Evolutionary conservation across 2,329 filamentous ascomycete species (phyloP).

Genomic region (Aspergillus glaucus): DNA sequence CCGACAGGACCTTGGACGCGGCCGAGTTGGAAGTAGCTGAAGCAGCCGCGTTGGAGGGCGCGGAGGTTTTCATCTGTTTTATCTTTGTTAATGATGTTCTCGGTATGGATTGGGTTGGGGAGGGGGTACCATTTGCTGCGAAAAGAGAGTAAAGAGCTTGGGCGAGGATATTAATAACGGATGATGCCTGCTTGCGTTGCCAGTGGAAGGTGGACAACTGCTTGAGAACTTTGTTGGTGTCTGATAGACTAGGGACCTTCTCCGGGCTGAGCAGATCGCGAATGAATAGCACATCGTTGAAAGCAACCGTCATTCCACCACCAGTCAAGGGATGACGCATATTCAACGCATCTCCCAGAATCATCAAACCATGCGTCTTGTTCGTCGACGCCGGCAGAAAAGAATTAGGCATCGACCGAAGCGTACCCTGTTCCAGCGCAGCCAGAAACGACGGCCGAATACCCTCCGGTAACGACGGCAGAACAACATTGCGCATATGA

Average conservation of each 20-base stretch:
- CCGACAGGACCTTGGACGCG: slow-evolving; percentile 72
- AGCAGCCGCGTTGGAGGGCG: slow-evolving; percentile 82
- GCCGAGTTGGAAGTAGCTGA: slow-evolving; percentile 77
- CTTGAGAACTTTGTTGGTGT: slow-evolving; percentile 58
- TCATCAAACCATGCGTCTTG: slow-evolving; percentile 63
- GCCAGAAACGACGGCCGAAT: slow-evolving; percentile 67
- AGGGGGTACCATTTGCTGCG: slow-evolving; percentile 60
- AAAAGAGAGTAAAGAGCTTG: slow-evolving; percentile 90
- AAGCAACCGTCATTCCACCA: slow-evolving; percentile 95
- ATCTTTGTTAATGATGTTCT: background rate
- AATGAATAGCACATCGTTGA: slow-evolving; percentile 83
- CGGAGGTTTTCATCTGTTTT: slow-evolving; percentile 59
- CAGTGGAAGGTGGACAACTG: slow-evolving; percentile 78
- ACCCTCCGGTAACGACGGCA: slow-evolving; percentile 67
- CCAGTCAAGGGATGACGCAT: slow-evolving; percentile 99
- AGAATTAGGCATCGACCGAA: slow-evolving; percentile 92
- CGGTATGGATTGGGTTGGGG: background rate
- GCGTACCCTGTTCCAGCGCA: slow-evolving; percentile 70
- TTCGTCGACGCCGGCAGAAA: slow-evolving; percentile 79
- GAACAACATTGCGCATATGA: slow-evolving; percentile 72
- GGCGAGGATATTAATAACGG: slow-evolving; percentile 95
- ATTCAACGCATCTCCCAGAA: slow-evolving; percentile 93
- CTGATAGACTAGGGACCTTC: slow-evolving; percentile 60
- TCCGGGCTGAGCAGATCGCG: slow-evolving; percentile 65
- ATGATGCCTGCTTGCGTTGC: slow-evolving; percentile 72